Conservation (phyloP, 306 rosid species). For the Acmispon strigosus region DNA sequence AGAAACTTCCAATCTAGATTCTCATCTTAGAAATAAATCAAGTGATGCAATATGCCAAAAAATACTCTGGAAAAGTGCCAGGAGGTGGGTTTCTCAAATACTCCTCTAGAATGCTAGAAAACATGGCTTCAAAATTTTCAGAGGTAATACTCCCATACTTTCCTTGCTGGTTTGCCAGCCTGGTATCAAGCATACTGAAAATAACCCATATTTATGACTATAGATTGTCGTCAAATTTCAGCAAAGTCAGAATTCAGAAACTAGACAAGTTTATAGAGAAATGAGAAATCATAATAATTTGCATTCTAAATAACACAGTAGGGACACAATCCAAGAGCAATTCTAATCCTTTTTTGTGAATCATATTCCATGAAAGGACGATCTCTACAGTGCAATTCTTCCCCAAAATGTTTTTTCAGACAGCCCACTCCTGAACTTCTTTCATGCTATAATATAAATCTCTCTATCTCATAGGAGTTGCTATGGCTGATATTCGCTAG, state of each 20-base stretch:
- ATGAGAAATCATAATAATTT: neutral
- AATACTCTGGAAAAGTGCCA: neutral
- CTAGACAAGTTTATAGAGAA: neutral
- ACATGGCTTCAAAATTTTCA: neutral
- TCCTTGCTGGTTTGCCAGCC: neutral
- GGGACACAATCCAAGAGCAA: too few relatives aligned
- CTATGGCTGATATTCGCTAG: neutral
- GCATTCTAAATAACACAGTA: neutral
- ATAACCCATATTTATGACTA: neutral
- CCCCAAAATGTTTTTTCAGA: neutral
- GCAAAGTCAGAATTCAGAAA: conserved; percentile 10
- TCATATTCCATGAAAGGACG: neutral
- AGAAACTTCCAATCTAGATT: neutral
- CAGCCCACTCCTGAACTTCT: neutral
- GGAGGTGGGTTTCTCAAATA: neutral
- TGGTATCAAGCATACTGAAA: neutral
- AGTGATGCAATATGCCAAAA: neutral
- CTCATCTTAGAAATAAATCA: conserved; percentile 6
- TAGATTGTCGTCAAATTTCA: neutral
- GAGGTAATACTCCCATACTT: neutral
- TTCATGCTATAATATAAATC: neutral
- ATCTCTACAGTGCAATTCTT: neutral
- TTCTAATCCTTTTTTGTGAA: neutral
- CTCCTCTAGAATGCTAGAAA: too few relatives aligned
- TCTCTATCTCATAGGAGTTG: neutral